Evolutionary conservation across 768 basidiomycete genomes (phyloP), one percentile per base, ranked within the genome.

Genomic region (Hericium erinaceus): DNA sequence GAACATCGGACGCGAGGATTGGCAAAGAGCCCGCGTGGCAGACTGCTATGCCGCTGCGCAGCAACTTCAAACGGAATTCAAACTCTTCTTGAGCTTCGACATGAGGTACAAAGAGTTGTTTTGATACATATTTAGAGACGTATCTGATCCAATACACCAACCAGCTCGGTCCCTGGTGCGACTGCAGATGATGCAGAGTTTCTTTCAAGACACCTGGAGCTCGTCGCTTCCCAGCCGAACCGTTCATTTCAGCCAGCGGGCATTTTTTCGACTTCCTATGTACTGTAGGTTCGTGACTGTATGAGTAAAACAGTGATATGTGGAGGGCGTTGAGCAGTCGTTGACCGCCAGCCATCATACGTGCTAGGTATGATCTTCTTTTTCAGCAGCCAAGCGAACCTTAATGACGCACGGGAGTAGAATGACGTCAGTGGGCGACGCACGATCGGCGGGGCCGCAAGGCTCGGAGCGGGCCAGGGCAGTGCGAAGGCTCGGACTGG

Each of bases 31-130:
- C 6, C 63, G 66, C 4, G 64, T 66, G 3, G 22, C 48, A 0
- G 63, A 61, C 16, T 64, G 62, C 44, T 89, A 81, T 65, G 65
- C 74, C 46, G 82, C 84, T 37, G 85, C 85, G 3, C 65, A 65
- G n/a, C 72, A 77, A 51, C 76, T 76, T 24, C 56, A 58, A 3
- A 59, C 56, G 39, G 55, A 48, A 11, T 73, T 73, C 69, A 68
- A 68, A 61, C 52, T 75, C 37, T 73, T 74, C 58, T 40, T 75
- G 16, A 70, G 65, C 53, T 70, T 75, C 57, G 74, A 75, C 60
- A 72, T 75, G 73, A 64, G 64, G 70, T 71, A 56, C n/a, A n/a
- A n/a, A n/a, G n/a, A 38, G 61, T 60, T 7, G 13, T 15, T 20
- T n/a, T 16, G 10, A 20, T 11, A 20, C 48, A 22, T 12, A 24